Percentiles rank a stretch among this genome's conserved stretches.
These are phyloP conservation scores for Harringtonia aguacate DNA, from an alignment of 2,329 filamentous ascomycete genomes.

Conservation along the genomic window DNA sequence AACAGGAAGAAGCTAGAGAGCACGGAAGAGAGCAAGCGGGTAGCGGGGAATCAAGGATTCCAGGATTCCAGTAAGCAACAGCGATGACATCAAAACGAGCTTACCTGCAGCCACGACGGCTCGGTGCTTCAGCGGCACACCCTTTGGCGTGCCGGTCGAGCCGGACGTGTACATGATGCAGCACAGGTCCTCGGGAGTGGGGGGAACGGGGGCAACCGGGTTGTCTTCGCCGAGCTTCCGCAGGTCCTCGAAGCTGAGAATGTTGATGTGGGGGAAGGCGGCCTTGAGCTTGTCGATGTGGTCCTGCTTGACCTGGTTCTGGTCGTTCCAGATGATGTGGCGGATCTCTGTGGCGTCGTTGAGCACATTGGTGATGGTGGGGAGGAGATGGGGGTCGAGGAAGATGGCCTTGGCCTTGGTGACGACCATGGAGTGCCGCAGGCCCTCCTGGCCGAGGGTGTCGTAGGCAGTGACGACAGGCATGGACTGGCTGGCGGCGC, in stretches of 20 bases:
- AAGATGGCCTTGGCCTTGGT: slow-evolving; percentile 62
- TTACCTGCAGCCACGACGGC: slow-evolving; percentile 65
- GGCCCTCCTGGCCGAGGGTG: slow-evolving; percentile 65
- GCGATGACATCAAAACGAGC: too few relatives aligned
- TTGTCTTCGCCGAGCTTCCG: slow-evolving; percentile 48
- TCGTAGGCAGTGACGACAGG: slow-evolving; percentile 79
- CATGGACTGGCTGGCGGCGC: slow-evolving; percentile 61
- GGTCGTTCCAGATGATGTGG: slow-evolving; percentile 44
- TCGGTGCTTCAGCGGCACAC: slow-evolving; percentile 64
- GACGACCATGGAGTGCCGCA: slow-evolving; percentile 63
- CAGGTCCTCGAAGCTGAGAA: slow-evolving; percentile 41
- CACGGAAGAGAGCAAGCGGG: too few relatives aligned
- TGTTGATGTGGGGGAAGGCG: slow-evolving; percentile 34
- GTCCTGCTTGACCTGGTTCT: slow-evolving; percentile 38
- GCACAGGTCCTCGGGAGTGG: slow-evolving; percentile 62
- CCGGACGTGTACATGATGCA: slow-evolving; percentile 68
- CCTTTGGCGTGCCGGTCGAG: slow-evolving; percentile 74
- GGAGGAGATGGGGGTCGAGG: slow-evolving; percentile 62
- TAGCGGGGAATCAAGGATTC: too few relatives aligned
- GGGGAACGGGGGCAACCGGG: slow-evolving; percentile 56
- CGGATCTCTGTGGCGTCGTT: slow-evolving; percentile 38
- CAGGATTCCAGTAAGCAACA: too few relatives aligned
- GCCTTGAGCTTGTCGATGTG: slow-evolving; percentile 38
- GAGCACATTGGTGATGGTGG: slow-evolving; percentile 42
- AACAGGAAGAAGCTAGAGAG: not conserved